phyloP scores from a whole-genome alignment of 768 basidiomycete genomes.

The Hericium alpestre region DNA sequence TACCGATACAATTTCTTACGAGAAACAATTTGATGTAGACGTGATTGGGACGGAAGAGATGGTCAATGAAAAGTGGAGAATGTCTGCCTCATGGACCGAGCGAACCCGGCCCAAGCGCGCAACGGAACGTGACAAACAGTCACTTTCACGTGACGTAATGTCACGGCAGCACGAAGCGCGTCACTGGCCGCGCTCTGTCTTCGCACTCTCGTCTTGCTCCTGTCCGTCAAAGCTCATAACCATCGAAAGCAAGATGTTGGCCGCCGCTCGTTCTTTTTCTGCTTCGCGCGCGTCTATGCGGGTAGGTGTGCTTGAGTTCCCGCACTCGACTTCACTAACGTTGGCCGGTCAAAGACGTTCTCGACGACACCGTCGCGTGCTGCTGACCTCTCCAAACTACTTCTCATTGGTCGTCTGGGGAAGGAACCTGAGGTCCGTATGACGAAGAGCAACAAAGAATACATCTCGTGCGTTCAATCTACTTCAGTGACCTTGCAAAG shows the following conservation, averaged over 20 bases:
- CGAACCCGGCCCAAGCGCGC: not conserved
- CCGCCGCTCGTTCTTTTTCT: constrained; percentile 33
- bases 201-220: no score
- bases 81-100: not conserved
- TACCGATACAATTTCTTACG: constrained; percentile 13
- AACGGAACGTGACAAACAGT: not conserved
- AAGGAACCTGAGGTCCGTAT: constrained; percentile 59
- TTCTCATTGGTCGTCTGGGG: constrained; percentile 64
- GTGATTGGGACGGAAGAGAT: not conserved
- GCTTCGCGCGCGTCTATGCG: constrained; percentile 32
- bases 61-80: not conserved
- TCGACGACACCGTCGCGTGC: constrained; percentile 45
- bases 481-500: not conserved
- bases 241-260: constrained; percentile 33
- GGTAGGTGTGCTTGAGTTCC: constrained; percentile 24
- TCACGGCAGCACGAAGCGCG: not conserved
- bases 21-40: constrained; percentile 11
- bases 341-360: constrained; percentile 38
- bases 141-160: not conserved
- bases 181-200: not conserved
- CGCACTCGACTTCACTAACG: no score
- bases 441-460: constrained; percentile 72
- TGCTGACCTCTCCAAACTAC: constrained; percentile 63
- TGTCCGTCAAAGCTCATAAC: no score
- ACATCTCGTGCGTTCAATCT: constrained; percentile 44